These are phyloP conservation scores for Magnusiomyces sp. DNA, from an alignment of 1,139 yeast genomes.

Conservation along the genomic window DNA sequence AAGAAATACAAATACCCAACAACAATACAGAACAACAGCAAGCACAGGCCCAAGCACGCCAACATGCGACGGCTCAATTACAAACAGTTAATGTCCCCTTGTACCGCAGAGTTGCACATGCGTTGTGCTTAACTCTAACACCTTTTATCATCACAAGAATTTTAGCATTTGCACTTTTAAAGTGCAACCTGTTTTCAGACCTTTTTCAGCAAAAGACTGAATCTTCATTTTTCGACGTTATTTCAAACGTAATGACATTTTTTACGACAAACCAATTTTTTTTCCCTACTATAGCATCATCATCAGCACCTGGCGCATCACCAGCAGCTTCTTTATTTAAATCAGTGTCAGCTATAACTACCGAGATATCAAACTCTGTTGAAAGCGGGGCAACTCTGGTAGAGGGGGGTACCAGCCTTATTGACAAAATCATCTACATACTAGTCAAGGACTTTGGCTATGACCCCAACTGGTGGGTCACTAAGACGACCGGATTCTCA, in stretches of 20 bases:
- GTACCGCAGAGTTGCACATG: conserved; percentile 7
- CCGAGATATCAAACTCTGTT: not conserved
- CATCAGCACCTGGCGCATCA: not conserved
- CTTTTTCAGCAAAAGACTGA: not conserved
- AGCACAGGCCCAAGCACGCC: not conserved
- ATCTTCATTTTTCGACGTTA: not conserved
- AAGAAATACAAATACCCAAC: not conserved
- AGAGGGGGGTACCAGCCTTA: not conserved
- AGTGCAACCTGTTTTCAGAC: conserved; percentile 6
- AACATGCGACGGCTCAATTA: not conserved
- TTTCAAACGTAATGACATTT: not conserved
- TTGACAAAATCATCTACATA: conserved; percentile 6
- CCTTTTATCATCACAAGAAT: conserved; percentile 6
- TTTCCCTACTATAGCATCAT: not conserved
- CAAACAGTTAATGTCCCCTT: not conserved
- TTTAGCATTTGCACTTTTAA: conserved; percentile 5
- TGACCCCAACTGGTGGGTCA: conserved; percentile 6
- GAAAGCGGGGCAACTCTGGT: not conserved
- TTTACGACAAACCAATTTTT: not conserved
- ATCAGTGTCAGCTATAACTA: not conserved
- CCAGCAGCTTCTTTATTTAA: not conserved
- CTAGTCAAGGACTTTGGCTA: conserved; percentile 9
- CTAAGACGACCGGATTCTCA: conserved; percentile 6
- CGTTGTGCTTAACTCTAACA: conserved; percentile 5
- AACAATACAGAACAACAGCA: not conserved